Evolutionary conservation across 2,329 filamentous ascomycete species (phyloP), one percentile per base, ranked within the genome.

Genomic region (Sporothrix globosa): DNA sequence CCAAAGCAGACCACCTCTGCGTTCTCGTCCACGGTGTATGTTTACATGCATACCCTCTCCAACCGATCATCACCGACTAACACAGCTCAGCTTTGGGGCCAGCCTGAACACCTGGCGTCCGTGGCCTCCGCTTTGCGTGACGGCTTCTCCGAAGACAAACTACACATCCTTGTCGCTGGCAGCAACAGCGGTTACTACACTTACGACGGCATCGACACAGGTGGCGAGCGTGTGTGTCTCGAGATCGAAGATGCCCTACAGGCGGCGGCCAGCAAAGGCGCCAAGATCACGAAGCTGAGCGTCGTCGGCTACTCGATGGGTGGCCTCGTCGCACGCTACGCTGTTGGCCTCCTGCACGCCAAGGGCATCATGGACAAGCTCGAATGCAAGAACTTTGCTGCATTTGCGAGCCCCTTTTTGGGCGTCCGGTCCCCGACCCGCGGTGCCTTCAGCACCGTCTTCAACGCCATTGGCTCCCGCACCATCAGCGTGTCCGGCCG

Each of bases 271-370:
- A 27, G 34, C 54, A 82, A 84, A 39, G 94, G 93, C 27, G 87
- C 90, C 74, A 85, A 87, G 54, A 91, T 97, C 76, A 90, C 82
- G 63, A 96, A 93, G 80, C 83, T 98, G 73, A 97, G 93, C 78
- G 84, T 98, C 53, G 86, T 95, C 56, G 95, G 95, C 52, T 97
- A 98, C 79, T 97, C 93, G 0, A 84, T 97, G 1, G 95, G 95
- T 60, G 95, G 95, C 0, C 83, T 98, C 7, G 89, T 98, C 4
- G 89, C 92, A 11, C 87, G 95, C 72, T 98, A 97, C 81, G 91
- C 92, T 1, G 86, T 97, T 70, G 95, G 95, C 0, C 82, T 98
- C 76, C 84, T 98, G 3, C 88, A 94, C 75, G 90, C 92, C 69
- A 92, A 91, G 76, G 93, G 93, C 10, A 84, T 92, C 71, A 89